Conservation (phyloP, 2,329 filamentous ascomycete species). For the Pezicula carpinea region DNA sequence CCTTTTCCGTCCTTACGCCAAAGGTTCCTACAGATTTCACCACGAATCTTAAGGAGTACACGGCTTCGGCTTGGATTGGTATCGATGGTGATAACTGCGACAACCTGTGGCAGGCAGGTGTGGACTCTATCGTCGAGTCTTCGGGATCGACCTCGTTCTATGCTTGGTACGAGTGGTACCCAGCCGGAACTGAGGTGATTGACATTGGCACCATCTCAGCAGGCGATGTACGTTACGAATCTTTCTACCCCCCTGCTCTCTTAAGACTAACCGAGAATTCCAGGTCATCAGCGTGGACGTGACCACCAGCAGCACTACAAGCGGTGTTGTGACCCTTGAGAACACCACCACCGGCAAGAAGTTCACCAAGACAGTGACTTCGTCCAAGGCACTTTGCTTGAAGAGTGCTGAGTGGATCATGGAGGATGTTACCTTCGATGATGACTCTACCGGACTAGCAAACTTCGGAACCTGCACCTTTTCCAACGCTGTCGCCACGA, state of each 20-base stretch:
- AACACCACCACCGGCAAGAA: conserved; percentile 1
- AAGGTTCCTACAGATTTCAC: too few relatives aligned
- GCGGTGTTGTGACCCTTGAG: background rate
- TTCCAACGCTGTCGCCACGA: background rate
- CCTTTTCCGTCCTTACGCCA: background rate
- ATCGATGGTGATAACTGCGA: background rate
- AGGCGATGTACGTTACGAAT: background rate
- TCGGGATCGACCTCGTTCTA: background rate
- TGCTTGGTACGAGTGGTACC: background rate
- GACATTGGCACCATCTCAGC: background rate
- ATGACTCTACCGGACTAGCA: too few relatives aligned
- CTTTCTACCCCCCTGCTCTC: background rate
- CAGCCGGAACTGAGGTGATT: background rate
- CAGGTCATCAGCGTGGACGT: background rate
- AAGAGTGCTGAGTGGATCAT: conserved; percentile 1
- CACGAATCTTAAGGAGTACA: too few relatives aligned
- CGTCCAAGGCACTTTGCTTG: background rate
- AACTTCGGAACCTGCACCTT: background rate
- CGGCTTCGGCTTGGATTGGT: background rate
- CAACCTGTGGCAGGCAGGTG: background rate
- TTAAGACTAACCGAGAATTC: background rate
- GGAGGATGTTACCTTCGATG: background rate
- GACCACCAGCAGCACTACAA: background rate
- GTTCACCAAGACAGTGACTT: background rate
- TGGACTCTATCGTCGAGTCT: background rate